A percentile compares a stretch with the other conserved stretches of the same genome.
Evolutionary conservation across 192 early-diverging fungal genomes (phyloP).

Genomic region (Rhizophagus sp.): DNA sequence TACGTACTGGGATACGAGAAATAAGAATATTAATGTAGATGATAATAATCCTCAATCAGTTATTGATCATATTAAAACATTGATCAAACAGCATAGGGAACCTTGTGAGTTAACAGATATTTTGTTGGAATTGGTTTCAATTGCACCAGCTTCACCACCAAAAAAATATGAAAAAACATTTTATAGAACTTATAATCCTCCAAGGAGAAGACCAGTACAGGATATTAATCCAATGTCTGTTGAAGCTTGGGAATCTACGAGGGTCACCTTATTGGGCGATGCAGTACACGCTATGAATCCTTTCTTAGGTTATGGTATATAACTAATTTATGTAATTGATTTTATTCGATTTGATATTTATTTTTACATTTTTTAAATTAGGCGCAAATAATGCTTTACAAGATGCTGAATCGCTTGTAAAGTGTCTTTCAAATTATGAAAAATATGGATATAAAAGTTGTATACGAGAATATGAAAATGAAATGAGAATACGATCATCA

Average conservation of each 20-base stretch:
- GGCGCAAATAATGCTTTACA: not conserved
- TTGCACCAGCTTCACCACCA: not conserved
- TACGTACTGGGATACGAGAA: not conserved
- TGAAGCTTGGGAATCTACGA: not conserved
- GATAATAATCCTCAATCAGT: constrained; percentile 11
- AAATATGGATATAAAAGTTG: not conserved
- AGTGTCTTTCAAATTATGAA: constrained; percentile 1
- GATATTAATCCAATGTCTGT: constrained; percentile 3
- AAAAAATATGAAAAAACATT: not conserved
- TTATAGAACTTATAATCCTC: not conserved
- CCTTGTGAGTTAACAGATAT: not conserved
- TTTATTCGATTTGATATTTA: not conserved
- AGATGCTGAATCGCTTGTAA: not conserved
- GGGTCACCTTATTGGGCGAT: constrained; percentile 20
- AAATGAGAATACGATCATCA: not conserved
- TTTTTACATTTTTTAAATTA: not conserved
- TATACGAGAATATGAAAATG: constrained; percentile 1
- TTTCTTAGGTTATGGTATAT: not conserved
- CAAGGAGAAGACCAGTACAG: not conserved
- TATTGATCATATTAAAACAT: not conserved
- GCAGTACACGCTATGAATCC: constrained; percentile 6
- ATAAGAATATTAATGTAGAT: not conserved
- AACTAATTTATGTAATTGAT: not conserved
- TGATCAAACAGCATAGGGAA: not conserved
- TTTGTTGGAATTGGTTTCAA: not conserved